Conservation (phyloP, 2,329 filamentous ascomycete genomes). For the Cladosporium oxysporum region DNA sequence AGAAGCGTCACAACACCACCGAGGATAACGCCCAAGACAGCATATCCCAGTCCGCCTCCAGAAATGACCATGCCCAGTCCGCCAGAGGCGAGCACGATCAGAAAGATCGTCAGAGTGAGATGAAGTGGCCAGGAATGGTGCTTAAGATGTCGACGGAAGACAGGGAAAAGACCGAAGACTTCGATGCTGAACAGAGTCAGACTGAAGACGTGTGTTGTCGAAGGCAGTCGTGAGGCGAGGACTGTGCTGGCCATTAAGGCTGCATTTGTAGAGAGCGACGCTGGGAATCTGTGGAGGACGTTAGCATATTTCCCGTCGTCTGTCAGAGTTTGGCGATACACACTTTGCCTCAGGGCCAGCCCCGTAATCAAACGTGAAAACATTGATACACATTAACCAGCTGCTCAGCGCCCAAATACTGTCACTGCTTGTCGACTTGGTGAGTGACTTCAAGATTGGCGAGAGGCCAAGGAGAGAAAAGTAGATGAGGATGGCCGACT, state of each 20-base stretch:
- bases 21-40: constrained; percentile 71
- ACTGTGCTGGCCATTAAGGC: constrained; percentile 96
- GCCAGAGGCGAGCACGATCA: constrained; percentile 78
- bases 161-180: constrained; percentile 95
- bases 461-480: constrained; percentile 88
- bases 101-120: constrained; percentile 69
- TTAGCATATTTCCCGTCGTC: background rate
- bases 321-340: background rate
- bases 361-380: constrained; percentile 97
- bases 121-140: constrained; percentile 82
- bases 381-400: constrained; percentile 90
- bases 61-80: constrained; percentile 67
- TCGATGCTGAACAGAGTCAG: constrained; percentile 95
- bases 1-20: constrained; percentile 73
- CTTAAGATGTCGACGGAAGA: constrained; percentile 85
- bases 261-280: constrained; percentile 86
- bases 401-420: constrained; percentile 97
- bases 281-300: constrained; percentile 53
- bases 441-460: constrained; percentile 96
- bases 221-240: constrained; percentile 82
- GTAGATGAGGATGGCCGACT: constrained; percentile 91
- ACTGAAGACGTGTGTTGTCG: constrained; percentile 91
- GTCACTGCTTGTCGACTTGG: constrained; percentile 85
- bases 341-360: constrained; percentile 60
- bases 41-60: constrained; percentile 56